Base-by-base conservation (phyloP, 1,284 basidiomycete species). In the Tetrapyrgos nigripes region DNA sequence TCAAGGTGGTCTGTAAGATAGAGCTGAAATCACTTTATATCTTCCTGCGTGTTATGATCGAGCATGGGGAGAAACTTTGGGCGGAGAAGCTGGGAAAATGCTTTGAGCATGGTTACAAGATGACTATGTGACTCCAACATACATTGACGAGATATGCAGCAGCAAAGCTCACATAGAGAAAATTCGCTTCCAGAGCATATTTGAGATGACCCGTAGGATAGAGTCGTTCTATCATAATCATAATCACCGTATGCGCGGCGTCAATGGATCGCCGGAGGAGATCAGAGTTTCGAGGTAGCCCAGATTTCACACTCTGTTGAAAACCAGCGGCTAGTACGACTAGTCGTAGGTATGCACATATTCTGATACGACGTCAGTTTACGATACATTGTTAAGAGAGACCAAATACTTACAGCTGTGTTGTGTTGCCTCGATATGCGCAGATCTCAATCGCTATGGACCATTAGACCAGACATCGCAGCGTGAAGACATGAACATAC, bases 121-220 rank as follows among this genome's bases (percentile, higher is more conserved):
- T 10, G 26, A 24, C 19, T 23, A 52, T 24, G 27, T 29, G 19
- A 67, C 80, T 62, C 63, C n/a, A n/a, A n/a, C n/a, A n/a, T n/a
- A 85, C 85, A 66, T 86, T 84, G 43, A 85, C 73, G 17, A 87
- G 67, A 66, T 84, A 86, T 2, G 83, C 85, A 19, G 85, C 82
- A 3, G 86, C 85, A 66, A 87, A 89, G 5, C 85, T 76, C 28
- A 86, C 79, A 63, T 81, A 83, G 11, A 84, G 71, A 62, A 83
- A 84, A 61, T 81, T 77, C 19, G 82, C 79, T 58, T 82, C 81
- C 79, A 84, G 77, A 1, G 80, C 80, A 63, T 76, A 84, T 5
- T 79, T 78, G 21, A 86, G 70, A 57, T 76, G 73, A 0, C 80
- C 79, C 3, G 79, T 82, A 2, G 81, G 79, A 61, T 75, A 79